Percentiles rank a stretch among this genome's conserved stretches.
phyloP scores from a whole-genome alignment of 2,329 filamentous ascomycete genomes.

The Talaromyces sp. region DNA sequence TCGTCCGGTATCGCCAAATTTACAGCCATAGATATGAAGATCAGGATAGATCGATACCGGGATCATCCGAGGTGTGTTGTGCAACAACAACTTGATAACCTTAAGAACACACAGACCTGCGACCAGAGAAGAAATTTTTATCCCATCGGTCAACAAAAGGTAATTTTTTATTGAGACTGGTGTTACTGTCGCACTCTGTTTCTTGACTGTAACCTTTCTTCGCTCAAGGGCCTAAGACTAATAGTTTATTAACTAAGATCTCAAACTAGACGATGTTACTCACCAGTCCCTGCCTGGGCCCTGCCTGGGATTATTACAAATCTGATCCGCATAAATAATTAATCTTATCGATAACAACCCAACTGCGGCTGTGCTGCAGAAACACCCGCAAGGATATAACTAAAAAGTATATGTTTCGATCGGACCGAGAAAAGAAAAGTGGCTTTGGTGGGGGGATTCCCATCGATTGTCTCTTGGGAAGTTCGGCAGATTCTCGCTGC shows the following conservation, averaged over 20 bases:
- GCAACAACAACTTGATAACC: background rate
- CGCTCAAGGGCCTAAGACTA: too few relatives aligned
- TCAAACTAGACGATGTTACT: too few relatives aligned
- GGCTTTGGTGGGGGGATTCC: background rate
- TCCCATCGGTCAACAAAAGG: too few relatives aligned
- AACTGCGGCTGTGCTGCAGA: background rate
- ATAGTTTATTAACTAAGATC: too few relatives aligned
- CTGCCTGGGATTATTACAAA: too few relatives aligned
- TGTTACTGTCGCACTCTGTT: background rate
- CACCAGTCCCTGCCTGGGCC: too few relatives aligned
- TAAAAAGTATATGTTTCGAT: too few relatives aligned
- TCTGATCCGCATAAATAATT: too few relatives aligned
- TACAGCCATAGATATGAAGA: background rate
- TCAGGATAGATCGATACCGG: background rate
- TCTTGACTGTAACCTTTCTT: background rate
- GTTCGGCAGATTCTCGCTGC: background rate
- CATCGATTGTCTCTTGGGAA: background rate
- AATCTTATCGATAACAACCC: slow-evolving; percentile 5
- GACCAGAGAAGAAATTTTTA: background rate
- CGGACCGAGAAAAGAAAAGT: background rate
- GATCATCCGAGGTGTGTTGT: background rate
- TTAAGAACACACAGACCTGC: background rate
- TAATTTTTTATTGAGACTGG: background rate
- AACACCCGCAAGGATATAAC: too few relatives aligned
- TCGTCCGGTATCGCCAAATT: background rate